phyloP scores from a whole-genome alignment of 192 early-diverging fungal genomes.

The Coemansia sp. region DNA sequence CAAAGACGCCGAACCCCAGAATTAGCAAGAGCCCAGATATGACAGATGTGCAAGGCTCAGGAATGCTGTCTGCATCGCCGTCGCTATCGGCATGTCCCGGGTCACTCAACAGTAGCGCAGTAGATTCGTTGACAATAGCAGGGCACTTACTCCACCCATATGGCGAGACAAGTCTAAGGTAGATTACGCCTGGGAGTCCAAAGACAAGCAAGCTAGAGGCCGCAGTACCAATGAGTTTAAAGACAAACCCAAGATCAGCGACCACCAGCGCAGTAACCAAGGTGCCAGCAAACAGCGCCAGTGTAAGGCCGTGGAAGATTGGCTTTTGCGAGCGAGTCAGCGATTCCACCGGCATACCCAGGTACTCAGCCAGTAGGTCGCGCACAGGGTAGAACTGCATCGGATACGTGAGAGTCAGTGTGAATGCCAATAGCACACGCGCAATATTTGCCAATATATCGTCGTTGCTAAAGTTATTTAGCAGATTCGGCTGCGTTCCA shows the following conservation, averaged over 20 bases:
- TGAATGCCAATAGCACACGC: conserved; percentile 62
- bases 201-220: conserved; percentile 50
- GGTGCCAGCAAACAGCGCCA: conserved; percentile 39
- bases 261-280: conserved; percentile 33
- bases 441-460: conserved; percentile 66
- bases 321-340: background rate
- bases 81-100: background rate
- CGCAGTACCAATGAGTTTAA: conserved; percentile 52
- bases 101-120: background rate
- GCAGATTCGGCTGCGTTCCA: conserved; percentile 64
- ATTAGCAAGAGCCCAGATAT: conserved; percentile 26
- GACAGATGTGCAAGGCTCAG: conserved; percentile 30
- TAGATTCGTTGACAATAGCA: background rate
- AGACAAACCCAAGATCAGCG: conserved; percentile 53
- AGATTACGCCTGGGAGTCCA: conserved; percentile 45
- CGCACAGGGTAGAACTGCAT: conserved; percentile 58
- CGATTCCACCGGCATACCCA: conserved; percentile 28
- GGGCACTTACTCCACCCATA: conserved; percentile 13
- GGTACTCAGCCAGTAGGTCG: conserved; percentile 22
- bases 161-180: conserved; percentile 40
- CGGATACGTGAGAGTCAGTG: conserved; percentile 63
- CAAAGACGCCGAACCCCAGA: conserved; percentile 39
- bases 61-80: conserved; percentile 9
- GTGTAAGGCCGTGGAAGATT: conserved; percentile 20
- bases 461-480: conserved; percentile 65